Evolutionary conservation across 164 flowering plant genomes (phyloP), one percentile per base, ranked within the genome.

Genomic region (Platanus orientalis): DNA sequence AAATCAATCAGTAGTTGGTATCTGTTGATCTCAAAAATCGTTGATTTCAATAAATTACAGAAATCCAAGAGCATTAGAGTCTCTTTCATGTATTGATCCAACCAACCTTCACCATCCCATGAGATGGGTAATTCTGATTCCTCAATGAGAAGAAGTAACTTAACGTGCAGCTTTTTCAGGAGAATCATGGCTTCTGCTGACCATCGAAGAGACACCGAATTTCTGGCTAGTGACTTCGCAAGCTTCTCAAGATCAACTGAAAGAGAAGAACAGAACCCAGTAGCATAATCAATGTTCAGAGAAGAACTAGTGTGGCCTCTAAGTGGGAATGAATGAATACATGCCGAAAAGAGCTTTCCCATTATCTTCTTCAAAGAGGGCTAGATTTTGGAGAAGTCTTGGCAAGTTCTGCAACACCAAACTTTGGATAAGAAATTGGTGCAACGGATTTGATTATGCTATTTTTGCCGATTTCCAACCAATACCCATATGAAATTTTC

Each of bases 81-180:
- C 21, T 44, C 65, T 23, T 55, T 60, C 75, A 67, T 72, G 67
- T 72, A 72, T 30, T 67, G 50, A 45, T 72, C 71, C 20, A 67
- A 45, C 71, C 67, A 49, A 14, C 53, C 40, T 21, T 51, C 50
- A 13, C 60, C 71, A 23, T 63, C 64, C 47, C 28, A 48, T n/a
- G 71, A 67, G 17, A 53, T 19, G 34, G 58, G 32, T 4, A 40
- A 19, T 23, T 44, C 34, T 7, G 55, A 17, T 32, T 53, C 30
- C 21, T 67, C 61, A 7, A 58, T 47, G 12, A 62, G 26, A 3
- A 20, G 40, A 30, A 72, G 60, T 23, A 72, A 60, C 49, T 63
- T 48, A 30, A 30, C n/a, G 20, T 63, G 68, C 62, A 59, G 44
- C 54, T 55, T 63, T 61, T 59, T 72, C 25, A 72, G 42, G 26